These are phyloP conservation scores for Vanrija sp. DNA, from an alignment of 1,284 basidiomycete genomes.

Conservation along the genomic window DNA sequence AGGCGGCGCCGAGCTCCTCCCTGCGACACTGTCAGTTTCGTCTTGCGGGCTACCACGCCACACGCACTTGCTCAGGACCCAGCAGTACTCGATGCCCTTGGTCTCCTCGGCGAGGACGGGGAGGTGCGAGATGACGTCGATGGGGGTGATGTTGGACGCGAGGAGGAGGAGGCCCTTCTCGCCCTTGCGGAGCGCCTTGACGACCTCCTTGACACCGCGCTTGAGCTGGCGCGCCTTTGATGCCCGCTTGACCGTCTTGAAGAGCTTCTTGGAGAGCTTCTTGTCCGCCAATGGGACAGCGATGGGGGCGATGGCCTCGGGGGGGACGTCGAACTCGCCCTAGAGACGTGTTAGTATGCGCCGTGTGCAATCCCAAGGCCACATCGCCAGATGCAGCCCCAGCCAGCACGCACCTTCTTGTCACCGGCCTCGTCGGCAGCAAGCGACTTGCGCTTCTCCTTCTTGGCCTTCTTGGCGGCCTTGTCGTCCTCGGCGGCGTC, in stretches of 20 bases:
- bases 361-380: neutral
- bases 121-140: slow-evolving; percentile 96
- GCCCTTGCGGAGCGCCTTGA: slow-evolving; percentile 90
- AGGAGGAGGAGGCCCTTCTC: slow-evolving; percentile 91
- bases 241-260: slow-evolving; percentile 89
- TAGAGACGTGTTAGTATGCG: slow-evolving; percentile 4
- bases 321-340: slow-evolving; percentile 58
- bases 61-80: slow-evolving; percentile 48
- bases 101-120: slow-evolving; percentile 94
- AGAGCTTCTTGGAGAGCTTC: slow-evolving; percentile 85
- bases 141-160: slow-evolving; percentile 94
- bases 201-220: slow-evolving; percentile 92
- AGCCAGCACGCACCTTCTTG: slow-evolving; percentile 22
- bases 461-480: slow-evolving; percentile 50
- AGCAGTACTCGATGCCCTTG: slow-evolving; percentile 77
- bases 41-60: neutral
- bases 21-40: slow-evolving; percentile 50
- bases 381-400: neutral
- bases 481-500: slow-evolving; percentile 35
- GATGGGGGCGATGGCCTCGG: slow-evolving; percentile 81
- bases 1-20: slow-evolving; percentile 91
- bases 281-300: slow-evolving; percentile 85
- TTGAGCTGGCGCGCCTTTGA: slow-evolving; percentile 89
- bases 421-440: slow-evolving; percentile 40
- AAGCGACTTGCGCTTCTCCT: slow-evolving; percentile 50